Conservation (phyloP, 768 basidiomycete species). For the Mrakia gelida region DNA sequence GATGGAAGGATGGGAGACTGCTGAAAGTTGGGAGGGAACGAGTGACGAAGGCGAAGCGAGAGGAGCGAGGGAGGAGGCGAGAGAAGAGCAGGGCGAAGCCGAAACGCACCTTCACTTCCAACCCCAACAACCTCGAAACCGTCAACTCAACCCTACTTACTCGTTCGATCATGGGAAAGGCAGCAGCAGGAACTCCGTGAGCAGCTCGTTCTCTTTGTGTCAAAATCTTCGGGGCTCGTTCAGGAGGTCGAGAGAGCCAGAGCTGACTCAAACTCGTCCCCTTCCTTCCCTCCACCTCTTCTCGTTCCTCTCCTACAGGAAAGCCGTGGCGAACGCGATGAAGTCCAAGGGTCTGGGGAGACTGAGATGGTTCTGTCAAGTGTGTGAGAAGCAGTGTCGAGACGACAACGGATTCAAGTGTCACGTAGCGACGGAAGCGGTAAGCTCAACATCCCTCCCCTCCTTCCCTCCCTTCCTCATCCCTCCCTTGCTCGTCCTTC, state of each 20-base stretch:
- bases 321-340: conserved; percentile 78
- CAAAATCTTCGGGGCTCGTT: background rate
- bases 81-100: background rate
- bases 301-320: background rate
- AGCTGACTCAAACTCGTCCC: background rate
- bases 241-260: background rate
- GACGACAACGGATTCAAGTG: conserved; percentile 99
- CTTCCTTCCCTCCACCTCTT: background rate
- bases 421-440: conserved; percentile 55
- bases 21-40: background rate
- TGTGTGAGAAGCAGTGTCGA: conserved; percentile 93
- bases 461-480: background rate
- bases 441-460: conserved; percentile 30
- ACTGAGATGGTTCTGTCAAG: conserved; percentile 97
- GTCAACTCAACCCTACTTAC: background rate
- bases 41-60: background rate
- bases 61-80: background rate
- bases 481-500: background rate
- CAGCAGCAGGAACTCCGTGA: conserved; percentile 32
- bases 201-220: background rate
- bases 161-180: conserved; percentile 31
- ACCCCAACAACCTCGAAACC: background rate
- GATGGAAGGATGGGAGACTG: background rate
- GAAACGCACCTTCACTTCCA: background rate
- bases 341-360: conserved; percentile 92